These are phyloP conservation scores for Saccharomyces hybrid DNA, from an alignment of 1,139 yeast species.

Conservation along the genomic window DNA sequence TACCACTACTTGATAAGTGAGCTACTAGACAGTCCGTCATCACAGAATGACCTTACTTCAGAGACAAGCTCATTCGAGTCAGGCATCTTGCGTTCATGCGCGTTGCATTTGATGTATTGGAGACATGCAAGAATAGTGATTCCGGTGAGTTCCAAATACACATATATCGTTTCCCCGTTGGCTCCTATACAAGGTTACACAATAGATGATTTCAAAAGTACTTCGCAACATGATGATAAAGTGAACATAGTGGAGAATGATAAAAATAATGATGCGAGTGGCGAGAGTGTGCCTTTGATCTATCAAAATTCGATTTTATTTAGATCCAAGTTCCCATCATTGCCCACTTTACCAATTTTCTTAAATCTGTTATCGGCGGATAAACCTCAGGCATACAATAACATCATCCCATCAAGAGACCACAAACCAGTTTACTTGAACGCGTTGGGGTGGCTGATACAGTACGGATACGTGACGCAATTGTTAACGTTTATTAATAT, in stretches of 20 bases:
- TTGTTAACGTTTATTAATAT: slow-evolving; percentile 76
- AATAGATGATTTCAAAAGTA: slow-evolving; percentile 13
- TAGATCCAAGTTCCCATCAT: slow-evolving; percentile 57
- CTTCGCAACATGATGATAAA: not conserved
- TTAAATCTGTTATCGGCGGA: slow-evolving; percentile 62
- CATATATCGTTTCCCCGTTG: slow-evolving; percentile 80
- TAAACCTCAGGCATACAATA: slow-evolving; percentile 64
- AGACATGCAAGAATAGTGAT: slow-evolving; percentile 77
- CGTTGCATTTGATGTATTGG: slow-evolving; percentile 85
- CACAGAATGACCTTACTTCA: not conserved
- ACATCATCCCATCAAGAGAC: slow-evolving; percentile 75
- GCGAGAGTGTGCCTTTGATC: slow-evolving; percentile 17
- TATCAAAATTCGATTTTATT: slow-evolving; percentile 41
- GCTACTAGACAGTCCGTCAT: slow-evolving; percentile 13
- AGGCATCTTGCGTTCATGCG: slow-evolving; percentile 56
- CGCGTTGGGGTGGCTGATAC: slow-evolving; percentile 77
- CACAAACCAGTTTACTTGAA: slow-evolving; percentile 69
- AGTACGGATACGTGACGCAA: slow-evolving; percentile 77
- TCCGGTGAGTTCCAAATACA: slow-evolving; percentile 67
- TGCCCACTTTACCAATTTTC: slow-evolving; percentile 73
- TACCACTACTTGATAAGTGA: slow-evolving; percentile 28
- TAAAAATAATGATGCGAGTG: not conserved
- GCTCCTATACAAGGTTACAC: slow-evolving; percentile 55
- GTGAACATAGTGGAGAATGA: slow-evolving; percentile 3
- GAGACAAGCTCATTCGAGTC: slow-evolving; percentile 14